Conservation (phyloP, 2,329 filamentous ascomycete species). For the Aureobasidium subglaciale region DNA sequence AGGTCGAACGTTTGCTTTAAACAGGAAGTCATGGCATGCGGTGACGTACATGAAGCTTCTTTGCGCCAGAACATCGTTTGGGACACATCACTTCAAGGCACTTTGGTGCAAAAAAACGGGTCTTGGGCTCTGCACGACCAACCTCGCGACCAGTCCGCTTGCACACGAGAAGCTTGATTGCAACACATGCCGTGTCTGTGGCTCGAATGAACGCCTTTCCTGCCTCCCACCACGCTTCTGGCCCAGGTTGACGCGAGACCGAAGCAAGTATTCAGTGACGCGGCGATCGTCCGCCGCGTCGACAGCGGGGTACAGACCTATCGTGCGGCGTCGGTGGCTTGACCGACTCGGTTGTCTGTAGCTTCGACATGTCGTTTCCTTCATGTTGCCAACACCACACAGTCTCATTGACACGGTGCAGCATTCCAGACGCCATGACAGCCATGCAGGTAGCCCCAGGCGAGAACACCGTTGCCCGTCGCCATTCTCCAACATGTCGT, state of each 20-base stretch:
- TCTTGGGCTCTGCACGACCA: neutral
- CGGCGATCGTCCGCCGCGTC: neutral
- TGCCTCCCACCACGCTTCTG: neutral
- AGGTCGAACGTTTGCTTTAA: neutral
- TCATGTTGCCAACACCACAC: neutral
- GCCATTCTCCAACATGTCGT: neutral
- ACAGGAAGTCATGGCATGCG: neutral
- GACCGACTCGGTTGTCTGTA: neutral
- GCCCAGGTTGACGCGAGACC: neutral
- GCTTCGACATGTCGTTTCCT: neutral
- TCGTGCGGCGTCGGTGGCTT: neutral
- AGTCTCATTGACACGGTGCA: neutral
- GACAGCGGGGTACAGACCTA: neutral
- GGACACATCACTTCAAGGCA: neutral
- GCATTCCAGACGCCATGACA: neutral
- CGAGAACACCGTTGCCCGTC: neutral
- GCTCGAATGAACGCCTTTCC: neutral
- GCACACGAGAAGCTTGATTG: neutral
- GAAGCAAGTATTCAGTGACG: constrained; percentile 2
- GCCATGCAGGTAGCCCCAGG: neutral
- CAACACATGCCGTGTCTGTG: neutral
- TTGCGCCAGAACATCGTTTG: neutral
- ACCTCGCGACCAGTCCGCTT: neutral
- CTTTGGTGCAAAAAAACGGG: neutral
- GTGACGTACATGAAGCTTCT: neutral